These are phyloP conservation scores for Tulasnella sp. DNA, from an alignment of 768 basidiomycete species.

Conservation along the genomic window DNA sequence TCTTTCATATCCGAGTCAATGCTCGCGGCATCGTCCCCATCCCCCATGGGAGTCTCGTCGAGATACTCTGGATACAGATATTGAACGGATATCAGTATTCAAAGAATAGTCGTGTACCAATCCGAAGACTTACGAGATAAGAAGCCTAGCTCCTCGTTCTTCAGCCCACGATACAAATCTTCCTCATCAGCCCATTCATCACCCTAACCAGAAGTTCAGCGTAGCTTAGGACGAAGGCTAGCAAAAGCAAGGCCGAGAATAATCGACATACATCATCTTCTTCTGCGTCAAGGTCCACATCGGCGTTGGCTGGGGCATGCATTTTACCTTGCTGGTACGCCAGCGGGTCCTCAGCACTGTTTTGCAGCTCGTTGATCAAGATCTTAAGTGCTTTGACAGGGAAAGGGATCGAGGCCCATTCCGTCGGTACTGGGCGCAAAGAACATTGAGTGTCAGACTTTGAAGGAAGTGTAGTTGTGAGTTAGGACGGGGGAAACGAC, in stretches of 20 bases:
- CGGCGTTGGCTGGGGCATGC: conserved; percentile 29
- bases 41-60: conserved; percentile 47
- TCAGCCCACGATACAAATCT: conserved; percentile 44
- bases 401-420: conserved; percentile 81
- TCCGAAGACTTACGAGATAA: conserved; percentile 43
- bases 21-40: conserved; percentile 63
- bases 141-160: conserved; percentile 70
- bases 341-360: conserved; percentile 61
- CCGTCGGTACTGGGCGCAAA: conserved; percentile 54
- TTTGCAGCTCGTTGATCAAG: conserved; percentile 71
- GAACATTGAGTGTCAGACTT: background rate
- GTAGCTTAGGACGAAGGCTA: background rate
- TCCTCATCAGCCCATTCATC: conserved; percentile 95
- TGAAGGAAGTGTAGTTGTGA: background rate
- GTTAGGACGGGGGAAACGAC: conserved; percentile 23
- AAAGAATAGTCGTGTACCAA: background rate
- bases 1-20: conserved; percentile 79
- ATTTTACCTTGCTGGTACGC: conserved; percentile 45
- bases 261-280: conserved; percentile 45
- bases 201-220: conserved; percentile 46
- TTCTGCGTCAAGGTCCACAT: conserved; percentile 31
- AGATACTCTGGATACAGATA: conserved; percentile 1
- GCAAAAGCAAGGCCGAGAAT: background rate
- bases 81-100: background rate
- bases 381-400: conserved; percentile 88